These are phyloP conservation scores for Penicillium thymicola DNA, from an alignment of 2,329 filamentous ascomycete genomes.

Conservation along the genomic window DNA sequence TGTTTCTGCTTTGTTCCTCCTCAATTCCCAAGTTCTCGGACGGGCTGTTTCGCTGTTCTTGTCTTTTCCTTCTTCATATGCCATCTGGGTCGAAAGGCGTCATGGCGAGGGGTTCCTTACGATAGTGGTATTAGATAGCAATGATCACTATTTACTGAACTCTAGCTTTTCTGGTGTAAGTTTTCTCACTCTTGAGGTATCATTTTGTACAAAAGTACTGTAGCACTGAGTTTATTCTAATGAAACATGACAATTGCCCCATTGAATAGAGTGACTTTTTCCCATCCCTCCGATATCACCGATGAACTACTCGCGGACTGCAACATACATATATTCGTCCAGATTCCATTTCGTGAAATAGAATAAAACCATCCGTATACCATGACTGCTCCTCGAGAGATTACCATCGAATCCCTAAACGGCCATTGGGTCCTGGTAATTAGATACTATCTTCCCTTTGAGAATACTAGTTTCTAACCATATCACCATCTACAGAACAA, in stretches of 20 bases:
- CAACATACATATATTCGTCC: neutral
- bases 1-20: constrained; percentile 14
- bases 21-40: constrained; percentile 15
- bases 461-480: neutral
- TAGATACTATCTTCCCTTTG: no score
- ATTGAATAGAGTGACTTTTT: neutral
- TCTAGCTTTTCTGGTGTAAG: neutral
- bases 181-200: neutral
- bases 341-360: neutral
- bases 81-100: constrained; percentile 21
- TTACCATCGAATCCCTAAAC: neutral
- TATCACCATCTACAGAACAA: neutral
- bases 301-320: neutral
- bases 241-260: neutral
- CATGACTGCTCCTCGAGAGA: neutral
- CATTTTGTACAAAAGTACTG: neutral
- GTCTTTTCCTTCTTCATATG: constrained; percentile 6
- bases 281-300: neutral
- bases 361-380: neutral
- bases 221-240: neutral
- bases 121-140: constrained; percentile 28
- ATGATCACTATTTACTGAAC: constrained; percentile 15
- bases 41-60: constrained; percentile 13
- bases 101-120: constrained; percentile 14
- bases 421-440: constrained; percentile 1